Evolutionary conservation across 306 rosid species (phyloP), one percentile per base, ranked within the genome.

Genomic region (Vicia sativa): DNA sequence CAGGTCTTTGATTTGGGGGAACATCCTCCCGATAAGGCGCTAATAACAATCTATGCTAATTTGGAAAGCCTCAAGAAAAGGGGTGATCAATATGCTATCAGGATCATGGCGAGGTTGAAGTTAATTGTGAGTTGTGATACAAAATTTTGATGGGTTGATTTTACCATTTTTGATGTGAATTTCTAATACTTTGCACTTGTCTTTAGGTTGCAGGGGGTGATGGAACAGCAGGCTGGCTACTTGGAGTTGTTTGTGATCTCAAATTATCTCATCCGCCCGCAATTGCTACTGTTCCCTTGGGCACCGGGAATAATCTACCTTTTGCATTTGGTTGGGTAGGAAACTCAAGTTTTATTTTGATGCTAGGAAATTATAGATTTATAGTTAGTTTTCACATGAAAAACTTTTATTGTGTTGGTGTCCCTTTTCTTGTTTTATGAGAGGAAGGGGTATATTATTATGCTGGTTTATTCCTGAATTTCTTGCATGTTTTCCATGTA

Each of bases 211-310:
- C 99, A 63, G 97, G 97, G 55, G 99, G 99, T 2, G 97, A 93
- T 82, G 99, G 99, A 85, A 93, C 99, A 23, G 97, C 99, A 50
- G 96, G 97, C 7, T 93, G 99, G 99, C 90, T 93, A 60, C 99
- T 93, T 77, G 97, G 99, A 69, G 97, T 90, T 79, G 95, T 93
- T 82, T 88, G 91, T 76, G 99, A 93, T 78, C 92, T 93, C 61
- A 88, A 79, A 79, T 78, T 90, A 60, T 84, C 99, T 76, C 92
- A 79, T 81, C 75, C 96, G 11, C 99, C 97, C 0, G 87, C 97
- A 34, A 79, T 93, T 55, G 99, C 95, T 11, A 90, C 99, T 1
- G 83, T 93, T 52, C 99, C 99, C 12, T 75, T 93, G 64, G 99
- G 99, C 67, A 93, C 99, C 6, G 97, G 99, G 79, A 93, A 93